Percentiles rank a stretch among this genome's conserved stretches.
phyloP scores from a whole-genome alignment of 305 asterid genomes.

The Plantago coronopus region DNA sequence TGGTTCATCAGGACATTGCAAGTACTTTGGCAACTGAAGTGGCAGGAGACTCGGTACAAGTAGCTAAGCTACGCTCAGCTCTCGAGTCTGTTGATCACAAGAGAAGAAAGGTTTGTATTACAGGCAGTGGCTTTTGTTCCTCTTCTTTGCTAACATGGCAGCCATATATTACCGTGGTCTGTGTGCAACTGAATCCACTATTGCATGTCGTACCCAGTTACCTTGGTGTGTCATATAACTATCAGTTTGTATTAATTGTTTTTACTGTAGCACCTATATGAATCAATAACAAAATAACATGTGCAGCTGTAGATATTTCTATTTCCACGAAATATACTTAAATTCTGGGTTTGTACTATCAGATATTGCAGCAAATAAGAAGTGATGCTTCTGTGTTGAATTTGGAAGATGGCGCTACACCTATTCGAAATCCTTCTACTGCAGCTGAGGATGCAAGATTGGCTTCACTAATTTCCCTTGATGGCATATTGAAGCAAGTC shows the following conservation, averaged over 20 bases:
- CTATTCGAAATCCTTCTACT: conserved; percentile 86
- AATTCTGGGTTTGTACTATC: conserved; percentile 24
- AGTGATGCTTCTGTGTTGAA: conserved; percentile 63
- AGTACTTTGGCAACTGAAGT: conserved; percentile 96
- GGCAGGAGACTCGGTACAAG: conserved; percentile 91
- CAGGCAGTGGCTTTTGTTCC: conserved; percentile 16
- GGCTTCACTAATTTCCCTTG: conserved; percentile 92
- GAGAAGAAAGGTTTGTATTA: conserved; percentile 78
- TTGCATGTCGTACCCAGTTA: too few relatives aligned
- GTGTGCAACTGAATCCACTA: too few relatives aligned
- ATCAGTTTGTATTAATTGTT: conserved; percentile 3
- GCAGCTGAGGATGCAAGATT: conserved; percentile 98
- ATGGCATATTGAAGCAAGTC: conserved; percentile 85
- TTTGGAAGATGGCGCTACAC: conserved; percentile 73
- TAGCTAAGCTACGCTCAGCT: conserved; percentile 94
- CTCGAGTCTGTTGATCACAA: conserved; percentile 98
- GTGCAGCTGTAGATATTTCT: background rate
- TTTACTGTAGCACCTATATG: too few relatives aligned
- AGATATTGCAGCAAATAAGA: conserved; percentile 96
- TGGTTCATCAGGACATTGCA: conserved; percentile 77
- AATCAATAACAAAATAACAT: background rate
- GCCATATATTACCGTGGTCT: too few relatives aligned
- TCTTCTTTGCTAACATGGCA: background rate
- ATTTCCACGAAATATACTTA: conserved; percentile 2
- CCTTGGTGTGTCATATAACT: background rate